These are phyloP conservation scores for Chrysophaeum taylorii DNA, from an alignment of 352 stramenopile species.

Conservation along the genomic window DNA sequence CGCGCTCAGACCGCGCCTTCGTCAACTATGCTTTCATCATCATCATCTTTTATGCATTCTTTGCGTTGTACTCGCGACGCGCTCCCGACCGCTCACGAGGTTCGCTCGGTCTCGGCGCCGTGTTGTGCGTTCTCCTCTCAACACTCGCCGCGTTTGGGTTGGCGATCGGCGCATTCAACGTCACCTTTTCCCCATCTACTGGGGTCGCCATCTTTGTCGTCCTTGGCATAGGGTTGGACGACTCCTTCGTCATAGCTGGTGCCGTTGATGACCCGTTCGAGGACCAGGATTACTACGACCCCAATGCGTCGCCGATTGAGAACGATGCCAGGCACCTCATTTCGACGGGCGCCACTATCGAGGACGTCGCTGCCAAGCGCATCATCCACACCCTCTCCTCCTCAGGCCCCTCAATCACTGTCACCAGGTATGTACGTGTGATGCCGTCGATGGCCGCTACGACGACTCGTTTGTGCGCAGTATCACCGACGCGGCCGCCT, in stretches of 20 bases:
- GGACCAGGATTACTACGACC: no score
- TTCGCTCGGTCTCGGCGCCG: background rate
- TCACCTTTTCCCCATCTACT: background rate
- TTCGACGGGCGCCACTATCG: no score
- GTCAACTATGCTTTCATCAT: background rate
- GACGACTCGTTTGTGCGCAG: no score
- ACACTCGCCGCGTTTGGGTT: background rate
- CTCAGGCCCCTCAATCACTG: background rate
- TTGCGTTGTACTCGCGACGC: background rate
- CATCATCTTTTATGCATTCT: slow-evolving; percentile 8
- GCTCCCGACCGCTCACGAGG: background rate
- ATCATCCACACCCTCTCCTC: background rate
- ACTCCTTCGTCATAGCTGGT: background rate
- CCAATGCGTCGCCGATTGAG: no score
- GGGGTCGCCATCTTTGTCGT: background rate
- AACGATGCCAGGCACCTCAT: no score
- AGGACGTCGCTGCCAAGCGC: no score
- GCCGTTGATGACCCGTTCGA: no score
- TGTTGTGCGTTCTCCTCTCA: background rate
- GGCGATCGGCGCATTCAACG: background rate
- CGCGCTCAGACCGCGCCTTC: background rate
- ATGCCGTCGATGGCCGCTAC: no score
- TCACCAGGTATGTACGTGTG: no score
- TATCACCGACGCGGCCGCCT: no score
- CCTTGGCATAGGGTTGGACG: background rate